These are phyloP conservation scores for Cryptosporidium muris DNA, from an alignment of 169 alveolate genomes.

Conservation along the genomic window DNA sequence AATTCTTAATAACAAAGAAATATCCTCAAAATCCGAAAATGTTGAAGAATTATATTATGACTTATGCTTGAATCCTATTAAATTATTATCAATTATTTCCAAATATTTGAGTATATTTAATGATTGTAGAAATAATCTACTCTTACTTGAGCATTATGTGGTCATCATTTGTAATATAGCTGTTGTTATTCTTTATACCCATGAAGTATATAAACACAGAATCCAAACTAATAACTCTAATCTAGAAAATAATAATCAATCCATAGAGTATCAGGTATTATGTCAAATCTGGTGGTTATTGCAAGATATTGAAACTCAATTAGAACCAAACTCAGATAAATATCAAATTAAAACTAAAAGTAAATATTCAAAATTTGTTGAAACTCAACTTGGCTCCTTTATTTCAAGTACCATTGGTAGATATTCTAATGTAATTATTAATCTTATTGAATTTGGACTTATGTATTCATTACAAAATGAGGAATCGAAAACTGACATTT, in stretches of 20 bases:
- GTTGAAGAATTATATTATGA: conserved; percentile 31
- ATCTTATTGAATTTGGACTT: conserved; percentile 34
- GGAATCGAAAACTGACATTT: background rate
- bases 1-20: background rate
- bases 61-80: conserved; percentile 20
- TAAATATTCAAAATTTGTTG: background rate
- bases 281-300: conserved; percentile 23
- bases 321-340: background rate
- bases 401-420: conserved; percentile 16
- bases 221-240: background rate
- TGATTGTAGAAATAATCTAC: conserved; percentile 2
- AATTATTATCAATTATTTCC: conserved; percentile 10
- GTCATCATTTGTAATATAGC: conserved; percentile 53
- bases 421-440: conserved; percentile 7
- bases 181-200: conserved; percentile 19
- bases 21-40: background rate
- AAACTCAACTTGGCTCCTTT: conserved; percentile 5
- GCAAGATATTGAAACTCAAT: too few species aligned
- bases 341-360: conserved; percentile 1
- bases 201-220: conserved; percentile 40
- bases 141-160: conserved; percentile 1
- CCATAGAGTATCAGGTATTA: conserved; percentile 26
- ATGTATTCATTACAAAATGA: conserved; percentile 12
- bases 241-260: background rate
- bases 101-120: conserved; percentile 8